These are phyloP conservation scores for Metschnikowia koreensis DNA, from an alignment of 805 yeast species.

Conservation along the genomic window DNA sequence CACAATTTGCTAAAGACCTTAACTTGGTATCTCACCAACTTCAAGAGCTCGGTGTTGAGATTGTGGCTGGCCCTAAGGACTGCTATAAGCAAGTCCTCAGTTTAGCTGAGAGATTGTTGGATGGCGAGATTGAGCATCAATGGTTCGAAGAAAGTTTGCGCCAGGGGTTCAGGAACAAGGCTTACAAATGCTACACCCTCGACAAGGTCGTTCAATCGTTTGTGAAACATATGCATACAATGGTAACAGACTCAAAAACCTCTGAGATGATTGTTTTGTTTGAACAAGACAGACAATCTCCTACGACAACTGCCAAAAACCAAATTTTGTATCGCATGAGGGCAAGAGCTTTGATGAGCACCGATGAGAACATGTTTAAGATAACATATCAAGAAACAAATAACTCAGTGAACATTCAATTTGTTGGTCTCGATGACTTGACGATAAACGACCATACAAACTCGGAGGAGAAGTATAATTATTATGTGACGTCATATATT, in stretches of 20 bases:
- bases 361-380: constrained; percentile 91
- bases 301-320: constrained; percentile 71
- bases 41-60: constrained; percentile 74
- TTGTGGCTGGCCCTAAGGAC: constrained; percentile 52
- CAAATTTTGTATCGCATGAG: constrained; percentile 90
- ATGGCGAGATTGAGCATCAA: constrained; percentile 88
- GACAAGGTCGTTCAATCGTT: constrained; percentile 81
- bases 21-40: constrained; percentile 78
- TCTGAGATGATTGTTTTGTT: constrained; percentile 77
- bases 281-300: constrained; percentile 71
- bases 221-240: constrained; percentile 79
- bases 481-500: constrained; percentile 87
- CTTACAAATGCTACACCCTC: constrained; percentile 87
- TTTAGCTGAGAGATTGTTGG: constrained; percentile 73
- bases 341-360: constrained; percentile 71
- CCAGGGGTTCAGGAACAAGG: constrained; percentile 91
- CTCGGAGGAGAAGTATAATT: constrained; percentile 84
- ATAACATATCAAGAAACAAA: constrained; percentile 61
- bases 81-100: constrained; percentile 77
- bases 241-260: constrained; percentile 75
- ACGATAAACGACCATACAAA: constrained; percentile 70
- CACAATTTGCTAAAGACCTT: constrained; percentile 83
- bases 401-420: constrained; percentile 65
- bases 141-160: constrained; percentile 94
- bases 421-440: constrained; percentile 83